Conservation (phyloP, 331 rosid species). For the Quercus lobata region DNA sequence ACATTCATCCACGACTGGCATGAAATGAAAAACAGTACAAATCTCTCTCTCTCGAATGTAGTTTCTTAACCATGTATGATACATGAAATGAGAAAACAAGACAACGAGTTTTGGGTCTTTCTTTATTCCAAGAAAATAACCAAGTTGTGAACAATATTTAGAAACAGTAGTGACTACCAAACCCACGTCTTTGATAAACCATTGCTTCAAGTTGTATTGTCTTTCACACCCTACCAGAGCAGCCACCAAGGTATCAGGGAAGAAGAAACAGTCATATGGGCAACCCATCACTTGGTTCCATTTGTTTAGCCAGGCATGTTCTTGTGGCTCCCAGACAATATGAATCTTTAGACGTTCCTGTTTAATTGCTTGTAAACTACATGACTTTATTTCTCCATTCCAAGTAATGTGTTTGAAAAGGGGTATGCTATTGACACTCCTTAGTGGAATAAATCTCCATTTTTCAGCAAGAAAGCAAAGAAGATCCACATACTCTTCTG, state of each 20-base stretch:
- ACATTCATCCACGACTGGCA: slow-evolving; percentile 13
- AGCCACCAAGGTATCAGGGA: neutral
- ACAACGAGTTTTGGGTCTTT: neutral
- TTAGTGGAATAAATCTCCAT: neutral
- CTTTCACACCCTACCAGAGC: neutral
- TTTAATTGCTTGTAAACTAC: neutral
- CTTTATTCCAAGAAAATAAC: too few species aligned
- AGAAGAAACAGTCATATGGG: neutral
- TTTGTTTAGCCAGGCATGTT: neutral
- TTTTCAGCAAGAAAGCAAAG: slow-evolving; percentile 7
- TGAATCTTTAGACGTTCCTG: neutral
- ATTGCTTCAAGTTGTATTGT: neutral
- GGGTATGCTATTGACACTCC: neutral
- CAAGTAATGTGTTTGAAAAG: too few species aligned
- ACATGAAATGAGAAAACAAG: slow-evolving; percentile 5
- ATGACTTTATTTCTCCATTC: slow-evolving; percentile 1
- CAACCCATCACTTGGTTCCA: neutral
- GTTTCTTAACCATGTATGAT: neutral
- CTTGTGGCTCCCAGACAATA: neutral
- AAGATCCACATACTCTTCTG: slow-evolving; percentile 4
- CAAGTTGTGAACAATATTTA: too few species aligned
- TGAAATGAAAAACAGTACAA: neutral
- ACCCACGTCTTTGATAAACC: neutral
- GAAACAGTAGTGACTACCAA: too few species aligned
- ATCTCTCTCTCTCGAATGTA: neutral